These are phyloP conservation scores for Picea abies DNA, from an alignment of 83 land plant genomes.

Conservation along the genomic window DNA sequence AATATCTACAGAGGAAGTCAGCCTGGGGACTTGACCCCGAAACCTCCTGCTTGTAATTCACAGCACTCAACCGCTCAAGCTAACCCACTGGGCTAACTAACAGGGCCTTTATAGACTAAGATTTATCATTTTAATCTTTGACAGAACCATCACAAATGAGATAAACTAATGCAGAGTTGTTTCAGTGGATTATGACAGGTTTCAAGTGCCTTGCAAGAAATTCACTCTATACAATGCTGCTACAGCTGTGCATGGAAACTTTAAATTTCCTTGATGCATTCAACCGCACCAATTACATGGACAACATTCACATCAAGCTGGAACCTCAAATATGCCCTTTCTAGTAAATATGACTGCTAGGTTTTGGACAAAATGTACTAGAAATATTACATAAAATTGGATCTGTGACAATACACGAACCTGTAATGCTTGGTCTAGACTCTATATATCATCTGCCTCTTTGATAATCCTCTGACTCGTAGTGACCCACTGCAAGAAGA, in stretches of 20 bases:
- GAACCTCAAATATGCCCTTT: background rate
- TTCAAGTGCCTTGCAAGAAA: too few species aligned
- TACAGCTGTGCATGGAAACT: too few species aligned
- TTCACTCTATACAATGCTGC: too few species aligned
- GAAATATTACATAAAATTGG: background rate
- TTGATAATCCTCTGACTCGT: constrained; percentile 70
- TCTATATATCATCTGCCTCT: constrained; percentile 61
- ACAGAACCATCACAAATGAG: too few species aligned
- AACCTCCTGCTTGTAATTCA: too few species aligned
- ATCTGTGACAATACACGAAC: constrained; percentile 31
- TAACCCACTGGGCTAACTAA: too few species aligned
- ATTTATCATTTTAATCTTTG: too few species aligned
- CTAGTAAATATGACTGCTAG: background rate
- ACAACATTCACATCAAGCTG: background rate
- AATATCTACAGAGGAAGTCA: too few species aligned
- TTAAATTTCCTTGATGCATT: background rate
- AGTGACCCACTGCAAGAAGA: constrained; percentile 88
- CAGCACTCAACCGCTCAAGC: too few species aligned
- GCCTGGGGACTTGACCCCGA: too few species aligned
- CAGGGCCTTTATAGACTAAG: too few species aligned
- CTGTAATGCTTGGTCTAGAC: constrained; percentile 70
- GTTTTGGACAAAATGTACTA: background rate
- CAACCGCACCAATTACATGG: background rate
- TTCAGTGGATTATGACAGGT: background rate
- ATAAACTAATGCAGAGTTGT: too few species aligned